Percentiles rank a stretch among this genome's conserved stretches.
Conservation (phyloP, 148 eudicot genomes). For the Pouteria glomerata region DNA sequence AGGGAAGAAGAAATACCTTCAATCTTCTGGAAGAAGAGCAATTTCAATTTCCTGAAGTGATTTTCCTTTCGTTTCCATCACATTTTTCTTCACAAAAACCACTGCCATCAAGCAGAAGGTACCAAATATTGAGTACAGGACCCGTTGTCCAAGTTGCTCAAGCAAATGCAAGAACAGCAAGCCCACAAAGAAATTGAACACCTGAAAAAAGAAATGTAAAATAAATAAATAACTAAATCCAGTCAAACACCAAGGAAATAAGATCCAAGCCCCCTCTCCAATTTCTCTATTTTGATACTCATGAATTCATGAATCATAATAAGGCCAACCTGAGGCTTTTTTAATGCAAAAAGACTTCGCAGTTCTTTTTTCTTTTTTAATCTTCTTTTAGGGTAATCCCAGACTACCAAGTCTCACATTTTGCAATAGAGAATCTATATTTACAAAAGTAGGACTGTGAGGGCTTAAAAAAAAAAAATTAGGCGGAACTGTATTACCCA, state of each 20-base stretch:
- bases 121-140: constrained; percentile 72
- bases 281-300: background rate
- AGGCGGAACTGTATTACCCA: constrained; percentile 47
- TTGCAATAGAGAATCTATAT: background rate
- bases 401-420: too few relatives aligned
- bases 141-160: constrained; percentile 67
- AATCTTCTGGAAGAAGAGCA: constrained; percentile 72
- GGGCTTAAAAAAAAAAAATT: background rate
- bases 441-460: too few relatives aligned
- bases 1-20: too few relatives aligned
- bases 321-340: too few relatives aligned
- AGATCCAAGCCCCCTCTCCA: background rate
- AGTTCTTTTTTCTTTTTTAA: too few relatives aligned
- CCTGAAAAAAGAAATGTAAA: constrained; percentile 56
- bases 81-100: constrained; percentile 74
- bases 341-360: too few relatives aligned
- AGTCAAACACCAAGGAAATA: background rate
- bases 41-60: constrained; percentile 96
- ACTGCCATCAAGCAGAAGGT: constrained; percentile 78
- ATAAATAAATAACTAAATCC: too few relatives aligned
- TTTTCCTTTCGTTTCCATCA: constrained; percentile 93
- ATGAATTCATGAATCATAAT: too few relatives aligned
- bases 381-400: too few relatives aligned
- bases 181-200: constrained; percentile 81
- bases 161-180: constrained; percentile 86